Conservation (phyloP, 2,329 filamentous ascomycete species). For the Phialocephala sp. region DNA sequence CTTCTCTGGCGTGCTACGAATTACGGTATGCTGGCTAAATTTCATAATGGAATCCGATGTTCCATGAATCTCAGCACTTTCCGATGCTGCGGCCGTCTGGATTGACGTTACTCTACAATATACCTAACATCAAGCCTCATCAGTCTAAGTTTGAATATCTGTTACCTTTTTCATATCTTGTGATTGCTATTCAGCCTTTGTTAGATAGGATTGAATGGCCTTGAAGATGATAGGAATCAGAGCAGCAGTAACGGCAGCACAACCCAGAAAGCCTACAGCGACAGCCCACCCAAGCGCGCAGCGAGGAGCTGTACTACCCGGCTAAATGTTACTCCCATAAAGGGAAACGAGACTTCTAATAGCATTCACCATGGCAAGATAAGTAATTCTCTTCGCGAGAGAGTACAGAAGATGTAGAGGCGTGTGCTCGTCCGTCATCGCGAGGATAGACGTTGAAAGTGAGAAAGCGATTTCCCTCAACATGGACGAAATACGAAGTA, state of each 20-base stretch:
- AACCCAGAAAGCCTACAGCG: conserved; percentile 33
- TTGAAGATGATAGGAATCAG: conserved; percentile 32
- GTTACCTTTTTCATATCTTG: conserved; percentile 17
- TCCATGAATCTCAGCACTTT: no score
- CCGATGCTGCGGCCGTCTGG: no score
- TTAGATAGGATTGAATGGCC: conserved; percentile 21
- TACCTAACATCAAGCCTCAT: background rate
- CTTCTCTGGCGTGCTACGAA: no score
- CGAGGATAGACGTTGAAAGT: background rate
- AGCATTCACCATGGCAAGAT: conserved; percentile 44
- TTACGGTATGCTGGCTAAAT: no score
- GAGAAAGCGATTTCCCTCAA: no score
- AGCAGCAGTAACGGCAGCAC: conserved; percentile 24
- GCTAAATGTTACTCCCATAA: conserved; percentile 42
- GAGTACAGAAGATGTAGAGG: conserved; percentile 34
- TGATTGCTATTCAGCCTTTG: conserved; percentile 29
- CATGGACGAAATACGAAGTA: no score
- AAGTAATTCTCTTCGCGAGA: conserved; percentile 35
- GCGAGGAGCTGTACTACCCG: conserved; percentile 32
- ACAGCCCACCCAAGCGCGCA: conserved; percentile 38
- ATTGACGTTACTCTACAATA: no score
- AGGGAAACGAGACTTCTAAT: conserved; percentile 33
- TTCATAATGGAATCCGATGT: no score
- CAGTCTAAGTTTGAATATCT: background rate
- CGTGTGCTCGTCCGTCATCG: conserved; percentile 16